phyloP scores from a whole-genome alignment of 208 protist genomes.

The Phytomonas francai region DNA sequence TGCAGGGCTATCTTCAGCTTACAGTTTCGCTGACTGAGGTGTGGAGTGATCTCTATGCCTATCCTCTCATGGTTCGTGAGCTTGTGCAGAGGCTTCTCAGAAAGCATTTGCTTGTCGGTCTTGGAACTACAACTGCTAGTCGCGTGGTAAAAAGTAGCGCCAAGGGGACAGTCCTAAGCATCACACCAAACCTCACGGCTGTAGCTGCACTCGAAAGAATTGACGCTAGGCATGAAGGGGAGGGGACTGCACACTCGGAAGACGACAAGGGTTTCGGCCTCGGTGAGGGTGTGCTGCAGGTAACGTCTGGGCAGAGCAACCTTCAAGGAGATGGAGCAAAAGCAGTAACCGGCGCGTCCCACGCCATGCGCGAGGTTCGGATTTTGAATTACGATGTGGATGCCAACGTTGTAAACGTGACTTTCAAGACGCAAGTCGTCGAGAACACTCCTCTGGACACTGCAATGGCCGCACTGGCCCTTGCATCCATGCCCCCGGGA shows the following conservation, averaged over 20 bases:
- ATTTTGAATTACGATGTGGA: conserved; percentile 77
- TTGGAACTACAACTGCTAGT: conserved; percentile 65
- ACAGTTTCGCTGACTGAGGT: conserved; percentile 44
- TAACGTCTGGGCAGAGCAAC: not conserved
- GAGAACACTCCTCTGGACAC: conserved; percentile 62
- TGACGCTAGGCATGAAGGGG: not conserved
- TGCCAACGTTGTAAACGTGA: conserved; percentile 61
- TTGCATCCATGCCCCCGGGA: conserved; percentile 29
- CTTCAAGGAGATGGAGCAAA: not conserved
- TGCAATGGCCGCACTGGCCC: conserved; percentile 20
- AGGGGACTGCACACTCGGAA: not conserved
- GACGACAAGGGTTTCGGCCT: not conserved
- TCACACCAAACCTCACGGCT: conserved; percentile 47
- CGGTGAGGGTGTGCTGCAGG: not conserved
- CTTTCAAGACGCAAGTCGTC: conserved; percentile 49
- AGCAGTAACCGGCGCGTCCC: not conserved
- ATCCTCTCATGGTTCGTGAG: conserved; percentile 34
- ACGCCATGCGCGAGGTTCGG: conserved; percentile 51
- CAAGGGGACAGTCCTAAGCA: conserved; percentile 53
- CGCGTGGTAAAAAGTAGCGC: conserved; percentile 39
- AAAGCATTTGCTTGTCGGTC: conserved; percentile 71
- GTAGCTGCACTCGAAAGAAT: conserved; percentile 62
- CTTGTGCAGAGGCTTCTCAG: conserved; percentile 57
- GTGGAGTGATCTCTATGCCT: conserved; percentile 48
- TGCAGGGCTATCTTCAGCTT: conserved; percentile 67